Conservation (phyloP, 352 stramenopile genomes). For the Pythium coloratum region DNA sequence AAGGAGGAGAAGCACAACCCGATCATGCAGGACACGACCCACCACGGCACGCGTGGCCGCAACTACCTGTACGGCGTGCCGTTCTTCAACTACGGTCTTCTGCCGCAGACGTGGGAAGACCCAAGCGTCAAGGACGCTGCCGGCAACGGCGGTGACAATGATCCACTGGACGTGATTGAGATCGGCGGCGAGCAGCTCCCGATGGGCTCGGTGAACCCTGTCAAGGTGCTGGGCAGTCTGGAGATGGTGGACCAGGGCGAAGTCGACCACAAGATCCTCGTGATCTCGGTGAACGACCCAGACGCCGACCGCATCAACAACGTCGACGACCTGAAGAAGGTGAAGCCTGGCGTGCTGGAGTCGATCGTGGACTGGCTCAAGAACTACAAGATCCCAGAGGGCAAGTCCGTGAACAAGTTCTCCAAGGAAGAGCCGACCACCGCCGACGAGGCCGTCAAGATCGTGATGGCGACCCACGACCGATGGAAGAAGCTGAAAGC, state of each 20-base stretch:
- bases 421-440: conserved; percentile 71
- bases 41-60: conserved; percentile 92
- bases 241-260: conserved; percentile 98
- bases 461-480: conserved; percentile 66
- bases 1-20: conserved; percentile 94
- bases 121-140: conserved; percentile 79
- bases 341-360: conserved; percentile 91
- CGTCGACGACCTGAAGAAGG: conserved; percentile 88
- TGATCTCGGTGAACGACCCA: conserved; percentile 89
- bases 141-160: conserved; percentile 97
- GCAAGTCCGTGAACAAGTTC: conserved; percentile 94
- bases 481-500: conserved; percentile 72
- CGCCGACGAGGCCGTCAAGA: conserved; percentile 53
- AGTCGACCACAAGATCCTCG: conserved; percentile 99
- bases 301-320: conserved; percentile 84
- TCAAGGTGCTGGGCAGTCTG: conserved; percentile 96
- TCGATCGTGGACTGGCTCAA: conserved; percentile 95
- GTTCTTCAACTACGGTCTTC: conserved; percentile 99
- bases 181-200: conserved; percentile 88
- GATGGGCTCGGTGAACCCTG: conserved; percentile 96
- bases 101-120: conserved; percentile 99
- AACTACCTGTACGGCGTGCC: conserved; percentile 96
- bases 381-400: conserved; percentile 98
- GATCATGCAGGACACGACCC: conserved; percentile 99
- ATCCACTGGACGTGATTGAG: conserved; percentile 99